A percentile compares a stretch with the other conserved stretches of the same genome.
Evolutionary conservation across 2,329 filamentous ascomycete genomes (phyloP).

Genomic region (Fusarium ramigenum): DNA sequence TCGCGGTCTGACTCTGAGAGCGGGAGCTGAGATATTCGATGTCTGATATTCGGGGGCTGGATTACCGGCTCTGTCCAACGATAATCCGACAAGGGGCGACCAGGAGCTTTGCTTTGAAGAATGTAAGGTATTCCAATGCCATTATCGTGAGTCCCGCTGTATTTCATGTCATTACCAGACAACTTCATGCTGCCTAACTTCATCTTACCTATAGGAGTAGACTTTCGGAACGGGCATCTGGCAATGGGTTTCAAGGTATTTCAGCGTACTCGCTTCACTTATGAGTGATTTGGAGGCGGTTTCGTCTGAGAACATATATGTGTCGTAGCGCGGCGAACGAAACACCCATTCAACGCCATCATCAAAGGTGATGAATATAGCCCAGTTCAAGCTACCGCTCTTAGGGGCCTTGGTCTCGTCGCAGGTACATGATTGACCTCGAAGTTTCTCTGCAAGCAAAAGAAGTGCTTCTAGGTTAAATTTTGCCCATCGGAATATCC

Average conservation of each 20-base stretch:
- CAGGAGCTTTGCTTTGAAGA: constrained; percentile 37
- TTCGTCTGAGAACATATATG: constrained; percentile 7
- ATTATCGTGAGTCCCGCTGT: constrained; percentile 26
- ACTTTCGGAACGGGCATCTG: constrained; percentile 34
- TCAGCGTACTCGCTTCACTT: constrained; percentile 37
- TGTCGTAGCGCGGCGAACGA: constrained; percentile 20
- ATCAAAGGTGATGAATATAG: constrained; percentile 34
- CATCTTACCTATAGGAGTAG: not conserved
- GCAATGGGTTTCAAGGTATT: constrained; percentile 16
- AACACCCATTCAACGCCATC: constrained; percentile 37
- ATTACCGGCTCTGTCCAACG: constrained; percentile 14
- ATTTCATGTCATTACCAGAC: accelerated
- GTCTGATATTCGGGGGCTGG: not conserved
- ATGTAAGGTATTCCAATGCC: constrained; percentile 38
- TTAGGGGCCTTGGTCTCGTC: constrained; percentile 20
- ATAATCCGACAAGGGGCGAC: constrained; percentile 30
- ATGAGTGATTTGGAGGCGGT: constrained; percentile 28
- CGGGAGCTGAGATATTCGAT: not conserved
- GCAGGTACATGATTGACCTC: constrained; percentile 29
- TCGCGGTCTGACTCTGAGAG: accelerated
- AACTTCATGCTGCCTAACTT: accelerated
- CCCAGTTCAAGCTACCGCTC: constrained; percentile 34
- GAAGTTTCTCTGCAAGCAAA: constrained; percentile 15
- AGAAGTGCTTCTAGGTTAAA: constrained; percentile 34
- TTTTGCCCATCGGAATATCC: not conserved